Base-by-base conservation (phyloP, 163 green algal genomes). In the Coccomyxa subellipsoidea region DNA sequence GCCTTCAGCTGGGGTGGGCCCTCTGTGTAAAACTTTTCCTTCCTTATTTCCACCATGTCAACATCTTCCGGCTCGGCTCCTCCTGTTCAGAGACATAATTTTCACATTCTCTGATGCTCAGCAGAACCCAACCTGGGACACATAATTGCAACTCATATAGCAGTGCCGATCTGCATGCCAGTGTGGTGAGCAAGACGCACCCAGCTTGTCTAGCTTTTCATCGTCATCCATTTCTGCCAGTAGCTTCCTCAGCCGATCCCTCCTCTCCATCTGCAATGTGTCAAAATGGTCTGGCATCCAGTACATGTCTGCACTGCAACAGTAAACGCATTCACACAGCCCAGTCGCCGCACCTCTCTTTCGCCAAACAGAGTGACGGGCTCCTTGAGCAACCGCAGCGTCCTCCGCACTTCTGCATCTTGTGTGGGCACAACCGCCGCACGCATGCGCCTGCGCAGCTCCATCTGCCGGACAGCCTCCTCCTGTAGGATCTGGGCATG, bases 351-450 rank as follows among this genome's bases (percentile, higher is more conserved):
- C 80, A 96, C 93, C 93, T 97, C 90, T 7, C 87, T 82, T 90
- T 99, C 96, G 6, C 95, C 96, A 88, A 99, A 99, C 29, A 99
- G 89, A 7, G 95, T 98, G 87, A 99, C 87, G 40, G 96, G 96
- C 88, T 98, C 90, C 0, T 76, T 88, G 76, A 98, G 82, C 77
- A 88, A 79, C 12, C 96, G 91, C 86, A 99, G 92, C 82, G 93
- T 87, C 38, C 76, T 31, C 27, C 92, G 85, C n/a, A 99, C 95
- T 40, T 95, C 93, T 32, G n/a, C 73, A 77, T 98, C 95, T 39
- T 93, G 90, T 0, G 93, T 97, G 15, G 96, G 96, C 36, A 98
- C 95, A 38, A 95, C 89, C 37, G 94, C 86, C 32, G 80, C 84
- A 38, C 90, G 85, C 78, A 94, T 89, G 40, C 89, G 89, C 15